Evolutionary conservation across 1,284 basidiomycete genomes (phyloP), one percentile per base, ranked within the genome.

Genomic region (Volvariella surrecta): DNA sequence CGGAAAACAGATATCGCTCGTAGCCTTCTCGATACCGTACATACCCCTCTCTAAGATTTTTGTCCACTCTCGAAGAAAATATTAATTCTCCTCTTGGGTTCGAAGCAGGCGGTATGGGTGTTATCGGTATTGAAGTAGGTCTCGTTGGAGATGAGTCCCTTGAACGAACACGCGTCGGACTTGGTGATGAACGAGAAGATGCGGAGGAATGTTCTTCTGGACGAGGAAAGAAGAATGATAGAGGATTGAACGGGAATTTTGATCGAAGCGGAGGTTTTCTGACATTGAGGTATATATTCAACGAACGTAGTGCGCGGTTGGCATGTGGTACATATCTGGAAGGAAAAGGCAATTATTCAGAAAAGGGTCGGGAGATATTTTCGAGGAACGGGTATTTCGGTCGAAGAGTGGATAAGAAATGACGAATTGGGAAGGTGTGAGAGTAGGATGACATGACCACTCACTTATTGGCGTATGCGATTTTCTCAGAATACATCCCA

Each of bases 241-340:
- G 64, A 4, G 82, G 82, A 54, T 82, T 82, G 63, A 77, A 71
- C 37, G 71, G 69, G 42, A 84, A 66, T 46, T 67, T 79, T 42
- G 68, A 79, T 48, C 66, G 71, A 2, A 84, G 61, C 0, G 88
- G 77, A 1, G 81, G 81, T 51, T 82, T 81, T 42, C 89, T 83
- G 54, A 95, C 89, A 66, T 98, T 98, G 54, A 99, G 75, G 58
- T 93, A 91, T 82, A 99, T 95, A 63, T 99, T 98, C 62, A 97
- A 87, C 19, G 82, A 87, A 19, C 95, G 78, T 21, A 99, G 69
- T 0, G 93, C 82, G 35, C 86, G 79, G 62, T 99, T 99, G 8
- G 94, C 91, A 55, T 98, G 95, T 1, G 92, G 94, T 15, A 98
- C 89, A 58, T 98, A 99, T 67, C 92, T 95, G 58, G 10, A 17